Evolutionary conservation across 2,329 filamentous ascomycete genomes (phyloP).

Genomic region (Onygenales sp.): DNA sequence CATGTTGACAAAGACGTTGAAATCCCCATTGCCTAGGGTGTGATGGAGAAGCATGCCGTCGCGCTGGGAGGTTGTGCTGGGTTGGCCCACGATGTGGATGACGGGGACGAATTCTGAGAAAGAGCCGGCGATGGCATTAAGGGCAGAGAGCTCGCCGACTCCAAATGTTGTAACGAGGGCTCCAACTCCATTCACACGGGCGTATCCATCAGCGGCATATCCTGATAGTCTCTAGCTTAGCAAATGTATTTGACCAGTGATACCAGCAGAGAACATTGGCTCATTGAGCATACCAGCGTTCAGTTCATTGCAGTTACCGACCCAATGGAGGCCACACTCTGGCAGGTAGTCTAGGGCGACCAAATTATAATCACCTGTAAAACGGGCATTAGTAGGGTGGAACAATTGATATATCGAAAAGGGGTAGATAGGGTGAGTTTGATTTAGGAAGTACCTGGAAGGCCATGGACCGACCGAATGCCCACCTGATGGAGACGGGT

Average conservation of each 20-base stretch:
- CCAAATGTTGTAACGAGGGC: slow-evolving; percentile 66
- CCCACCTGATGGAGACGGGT: slow-evolving; percentile 40
- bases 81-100: slow-evolving; percentile 50
- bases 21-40: slow-evolving; percentile 55
- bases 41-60: slow-evolving; percentile 48
- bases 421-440: slow-evolving; percentile 13
- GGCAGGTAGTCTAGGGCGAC: slow-evolving; percentile 58
- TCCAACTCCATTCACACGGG: slow-evolving; percentile 57
- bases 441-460: slow-evolving; percentile 39
- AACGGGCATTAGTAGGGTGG: background rate
- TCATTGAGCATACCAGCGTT: slow-evolving; percentile 51
- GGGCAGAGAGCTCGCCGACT: slow-evolving; percentile 57
- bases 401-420: slow-evolving; percentile 2
- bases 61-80: slow-evolving; percentile 36
- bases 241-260: too few species aligned
- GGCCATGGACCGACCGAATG: slow-evolving; percentile 40
- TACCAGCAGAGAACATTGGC: background rate
- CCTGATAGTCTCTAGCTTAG: slow-evolving; percentile 30
- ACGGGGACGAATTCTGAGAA: slow-evolving; percentile 64
- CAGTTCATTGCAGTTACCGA: slow-evolving; percentile 60
- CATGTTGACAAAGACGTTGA: slow-evolving; percentile 42
- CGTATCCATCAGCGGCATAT: slow-evolving; percentile 68
- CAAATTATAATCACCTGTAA: slow-evolving; percentile 56
- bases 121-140: slow-evolving; percentile 65
- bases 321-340: slow-evolving; percentile 51